phyloP scores from a whole-genome alignment of 1,139 yeast species.

The Suhomyces atakaporum region DNA sequence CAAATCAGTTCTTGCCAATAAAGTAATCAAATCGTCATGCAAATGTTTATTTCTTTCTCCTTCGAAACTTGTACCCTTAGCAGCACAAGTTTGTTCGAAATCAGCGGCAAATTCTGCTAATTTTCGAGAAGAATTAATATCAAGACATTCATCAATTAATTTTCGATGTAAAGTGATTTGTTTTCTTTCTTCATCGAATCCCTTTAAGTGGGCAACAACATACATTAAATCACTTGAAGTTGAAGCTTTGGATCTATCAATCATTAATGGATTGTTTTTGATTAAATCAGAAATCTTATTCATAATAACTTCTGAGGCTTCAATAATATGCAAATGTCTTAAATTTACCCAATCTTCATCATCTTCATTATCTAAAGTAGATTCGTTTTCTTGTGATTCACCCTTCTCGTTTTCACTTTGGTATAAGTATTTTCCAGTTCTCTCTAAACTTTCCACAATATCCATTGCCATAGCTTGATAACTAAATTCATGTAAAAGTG shows the following conservation, averaged over 20 bases:
- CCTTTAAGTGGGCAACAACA: slow-evolving; percentile 67
- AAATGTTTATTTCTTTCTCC: slow-evolving; percentile 66
- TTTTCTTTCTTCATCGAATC: slow-evolving; percentile 67
- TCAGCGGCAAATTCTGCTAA: slow-evolving; percentile 65
- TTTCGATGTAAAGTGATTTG: slow-evolving; percentile 61
- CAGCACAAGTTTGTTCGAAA: slow-evolving; percentile 73
- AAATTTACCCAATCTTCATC: slow-evolving; percentile 77
- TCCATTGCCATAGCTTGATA: slow-evolving; percentile 95
- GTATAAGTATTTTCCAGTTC: slow-evolving; percentile 60
- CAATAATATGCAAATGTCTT: slow-evolving; percentile 77
- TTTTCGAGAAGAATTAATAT: slow-evolving; percentile 51
- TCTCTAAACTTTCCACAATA: slow-evolving; percentile 50
- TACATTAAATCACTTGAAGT: slow-evolving; percentile 63
- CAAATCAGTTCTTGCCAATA: slow-evolving; percentile 56
- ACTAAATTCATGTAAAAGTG: slow-evolving; percentile 86
- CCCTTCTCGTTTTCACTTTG: slow-evolving; percentile 64
- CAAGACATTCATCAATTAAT: slow-evolving; percentile 59
- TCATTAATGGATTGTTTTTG: slow-evolving; percentile 70
- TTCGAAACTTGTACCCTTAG: slow-evolving; percentile 71
- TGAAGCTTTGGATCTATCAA: slow-evolving; percentile 62
- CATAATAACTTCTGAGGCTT: slow-evolving; percentile 65
- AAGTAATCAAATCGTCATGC: slow-evolving; percentile 64
- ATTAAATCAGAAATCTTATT: slow-evolving; percentile 67
- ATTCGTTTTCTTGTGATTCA: slow-evolving; percentile 42
- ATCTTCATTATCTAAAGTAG: slow-evolving; percentile 53